Percentiles rank a stretch among this genome's conserved stretches.
Conservation (phyloP, 2,329 filamentous ascomycete genomes). For the Biscogniauxia sp. region DNA sequence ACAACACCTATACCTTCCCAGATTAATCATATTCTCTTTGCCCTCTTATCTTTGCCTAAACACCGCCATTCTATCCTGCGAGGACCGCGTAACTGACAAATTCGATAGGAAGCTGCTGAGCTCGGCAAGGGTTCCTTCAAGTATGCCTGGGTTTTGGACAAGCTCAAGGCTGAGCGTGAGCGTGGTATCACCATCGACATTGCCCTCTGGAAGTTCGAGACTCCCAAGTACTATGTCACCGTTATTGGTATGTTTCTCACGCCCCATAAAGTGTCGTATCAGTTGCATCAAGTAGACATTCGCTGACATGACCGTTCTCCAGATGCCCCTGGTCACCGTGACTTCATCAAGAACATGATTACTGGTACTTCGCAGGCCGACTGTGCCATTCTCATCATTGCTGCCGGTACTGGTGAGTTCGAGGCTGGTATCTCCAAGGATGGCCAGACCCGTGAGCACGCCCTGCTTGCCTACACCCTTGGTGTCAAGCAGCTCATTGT, state of each 20-base stretch:
- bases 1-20: neutral
- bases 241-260: slow-evolving; percentile 73
- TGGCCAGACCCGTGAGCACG: slow-evolving; percentile 99
- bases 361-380: slow-evolving; percentile 99
- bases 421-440: slow-evolving; percentile 99
- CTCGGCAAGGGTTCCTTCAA: slow-evolving; percentile 99
- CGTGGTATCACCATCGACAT: slow-evolving; percentile 99
- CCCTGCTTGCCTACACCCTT: slow-evolving; percentile 98
- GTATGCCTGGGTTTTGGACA: slow-evolving; percentile 99
- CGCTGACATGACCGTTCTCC: neutral
- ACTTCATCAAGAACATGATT: slow-evolving; percentile 99
- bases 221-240: slow-evolving; percentile 94
- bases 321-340: slow-evolving; percentile 99
- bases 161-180: slow-evolving; percentile 99
- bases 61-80: neutral
- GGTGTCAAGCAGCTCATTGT: slow-evolving; percentile 99
- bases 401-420: slow-evolving; percentile 99
- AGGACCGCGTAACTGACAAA: slow-evolving; percentile 20
- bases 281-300: neutral
- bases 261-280: slow-evolving; percentile 3
- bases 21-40: neutral
- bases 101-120: slow-evolving; percentile 87
- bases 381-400: slow-evolving; percentile 99
- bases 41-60: slow-evolving; percentile 7
- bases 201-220: slow-evolving; percentile 99